Percentiles rank a stretch among this genome's conserved stretches.
phyloP scores from a whole-genome alignment of 75 land plant species.

The Pinus albicaulis region DNA sequence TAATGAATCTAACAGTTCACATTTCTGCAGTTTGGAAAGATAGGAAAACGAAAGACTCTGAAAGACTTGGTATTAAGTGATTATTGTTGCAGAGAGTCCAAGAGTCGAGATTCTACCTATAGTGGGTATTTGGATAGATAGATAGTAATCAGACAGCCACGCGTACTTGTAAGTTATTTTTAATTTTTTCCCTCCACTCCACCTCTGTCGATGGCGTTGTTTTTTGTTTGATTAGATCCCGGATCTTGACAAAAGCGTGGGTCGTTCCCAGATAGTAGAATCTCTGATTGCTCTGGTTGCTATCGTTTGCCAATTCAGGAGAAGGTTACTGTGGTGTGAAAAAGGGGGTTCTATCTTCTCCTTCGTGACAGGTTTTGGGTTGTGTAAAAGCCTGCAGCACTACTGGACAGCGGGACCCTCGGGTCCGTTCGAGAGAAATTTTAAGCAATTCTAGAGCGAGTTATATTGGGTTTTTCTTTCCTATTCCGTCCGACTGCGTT shows the following conservation, averaged over 20 bases:
- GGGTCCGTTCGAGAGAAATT: neutral
- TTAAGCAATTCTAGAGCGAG: neutral
- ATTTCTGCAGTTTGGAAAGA: neutral
- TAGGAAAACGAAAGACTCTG: no score
- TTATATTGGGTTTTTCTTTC: no score
- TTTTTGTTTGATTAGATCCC: neutral
- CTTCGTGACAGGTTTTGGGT: conserved; percentile 1
- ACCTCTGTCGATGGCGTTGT: neutral
- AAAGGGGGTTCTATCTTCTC: neutral
- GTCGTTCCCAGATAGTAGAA: neutral
- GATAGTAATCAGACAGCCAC: no score
- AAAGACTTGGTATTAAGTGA: no score
- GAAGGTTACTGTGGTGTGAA: neutral
- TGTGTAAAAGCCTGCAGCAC: conserved; percentile 5
- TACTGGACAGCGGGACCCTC: conserved; percentile 1
- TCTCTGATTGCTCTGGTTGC: neutral
- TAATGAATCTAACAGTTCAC: neutral
- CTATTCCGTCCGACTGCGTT: no score
- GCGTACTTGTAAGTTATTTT: no score
- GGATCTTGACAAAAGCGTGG: conserved; percentile 5
- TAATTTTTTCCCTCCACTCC: neutral
- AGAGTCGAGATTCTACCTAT: no score
- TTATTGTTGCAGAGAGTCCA: no score
- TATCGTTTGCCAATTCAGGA: neutral
- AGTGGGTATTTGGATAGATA: no score